Conservation (phyloP, 2,329 filamentous ascomycete genomes). For the Ambrosiella cleistominuta region DNA sequence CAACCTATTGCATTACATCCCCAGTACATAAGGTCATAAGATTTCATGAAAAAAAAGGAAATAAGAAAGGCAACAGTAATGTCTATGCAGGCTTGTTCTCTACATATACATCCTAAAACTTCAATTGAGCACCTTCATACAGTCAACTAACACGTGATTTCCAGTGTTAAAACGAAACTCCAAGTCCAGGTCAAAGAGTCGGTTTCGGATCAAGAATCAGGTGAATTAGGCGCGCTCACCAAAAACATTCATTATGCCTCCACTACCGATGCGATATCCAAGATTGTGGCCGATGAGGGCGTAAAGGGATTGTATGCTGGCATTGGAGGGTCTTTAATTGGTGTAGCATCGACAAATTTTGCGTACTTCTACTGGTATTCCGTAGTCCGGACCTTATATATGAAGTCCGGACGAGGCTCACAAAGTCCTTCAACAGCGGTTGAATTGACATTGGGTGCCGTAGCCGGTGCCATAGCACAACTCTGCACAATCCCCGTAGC, state of each 20-base stretch:
- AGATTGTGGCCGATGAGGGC: conserved; percentile 69
- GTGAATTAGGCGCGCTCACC: conserved; percentile 18
- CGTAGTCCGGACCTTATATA: conserved; percentile 64
- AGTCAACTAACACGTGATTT: neutral
- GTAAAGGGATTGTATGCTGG: conserved; percentile 71
- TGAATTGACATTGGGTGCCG: conserved; percentile 70
- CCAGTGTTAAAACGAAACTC: conserved; percentile 82
- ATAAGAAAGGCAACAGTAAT: too few species aligned
- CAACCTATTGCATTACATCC: neutral
- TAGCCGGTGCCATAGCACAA: conserved; percentile 81
- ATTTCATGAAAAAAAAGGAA: neutral
- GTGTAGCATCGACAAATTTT: conserved; percentile 94
- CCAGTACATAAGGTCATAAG: neutral
- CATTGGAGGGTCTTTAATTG: conserved; percentile 69
- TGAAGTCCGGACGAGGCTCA: conserved; percentile 35
- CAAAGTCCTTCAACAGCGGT: conserved; percentile 55
- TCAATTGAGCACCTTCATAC: too few species aligned
- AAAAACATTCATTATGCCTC: conserved; percentile 62
- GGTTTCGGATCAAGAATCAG: conserved; percentile 25
- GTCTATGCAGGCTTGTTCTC: too few species aligned
- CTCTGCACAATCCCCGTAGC: conserved; percentile 92
- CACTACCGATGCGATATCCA: conserved; percentile 72
- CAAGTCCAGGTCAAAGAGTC: conserved; percentile 59
- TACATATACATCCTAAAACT: too few species aligned
- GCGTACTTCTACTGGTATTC: conserved; percentile 99